Base-by-base conservation (phyloP, 495 filamentous ascomycete species). In the Haplographium delicatum region DNA sequence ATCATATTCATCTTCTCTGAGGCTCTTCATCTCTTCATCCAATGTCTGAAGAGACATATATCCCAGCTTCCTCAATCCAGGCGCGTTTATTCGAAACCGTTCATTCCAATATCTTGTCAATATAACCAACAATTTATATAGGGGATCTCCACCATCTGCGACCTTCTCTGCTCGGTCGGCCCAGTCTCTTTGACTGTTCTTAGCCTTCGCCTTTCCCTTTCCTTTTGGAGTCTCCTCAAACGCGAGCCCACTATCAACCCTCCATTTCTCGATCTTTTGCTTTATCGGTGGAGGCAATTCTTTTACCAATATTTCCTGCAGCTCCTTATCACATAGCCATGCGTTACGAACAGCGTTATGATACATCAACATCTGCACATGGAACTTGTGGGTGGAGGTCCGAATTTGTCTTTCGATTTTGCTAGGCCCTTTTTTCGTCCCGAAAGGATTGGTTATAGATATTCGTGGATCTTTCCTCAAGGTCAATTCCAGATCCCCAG, bases 71-170 rank as follows among this genome's bases (percentile, higher is more conserved):
- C 91, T 77, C n/a, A 97, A 58, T 0, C 85, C 86, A 1, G 91
- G 90, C 0, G 83, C 78, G 3, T 81, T 86, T 42, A 94, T 75
- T 5, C 70, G 74, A 64, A 94, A 99, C 31, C 84, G 77, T 58
- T 86, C 86, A 63, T 81, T 89, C 93, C 93, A 99, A 74, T 85
- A 95, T 1, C 82, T 76, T 13, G 84, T 68, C 26, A 99, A 68
- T 19, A 79, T 71, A 55, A 84, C 87, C 40, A 97, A 72, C 18
- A 96, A 67, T n/a, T 81, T 68, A 23, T 93, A 71, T n/a, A 93
- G 66, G 0, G 91, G 90, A 61, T 96, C 89, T 0, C 86, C 87
- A 2, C 83, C 86, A 11, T 77, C 78, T 41, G 87, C 85, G 30
- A 86, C 68, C n/a, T 77, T 73, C 53, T 85, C 70, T 2, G 88